Base-by-base conservation (phyloP, 345 rosid species). In the Mallotus nudiflorus region DNA sequence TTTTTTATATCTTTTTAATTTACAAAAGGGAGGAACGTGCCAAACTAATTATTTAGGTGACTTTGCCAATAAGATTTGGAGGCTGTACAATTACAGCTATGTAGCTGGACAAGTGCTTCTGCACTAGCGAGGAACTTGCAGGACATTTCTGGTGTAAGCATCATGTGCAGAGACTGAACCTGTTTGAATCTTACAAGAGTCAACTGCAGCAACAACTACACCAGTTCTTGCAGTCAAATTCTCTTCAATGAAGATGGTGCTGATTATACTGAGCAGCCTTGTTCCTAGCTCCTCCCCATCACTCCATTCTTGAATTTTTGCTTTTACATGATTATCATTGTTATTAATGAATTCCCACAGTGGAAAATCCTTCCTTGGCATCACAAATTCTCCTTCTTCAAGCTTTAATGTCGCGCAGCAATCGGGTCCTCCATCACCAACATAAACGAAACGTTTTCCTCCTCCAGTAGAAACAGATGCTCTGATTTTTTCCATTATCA, bases 291-390 rank as follows among this genome's bases (percentile, higher is more conserved):
- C 79, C 15, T 63, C 65, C 22, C 70, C 65, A 12, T 74, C 61
- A n/a, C n/a, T 71, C 74, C 79, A 77, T 20, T 69, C 63, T 35
- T 29, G 72, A 44, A 74, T 49, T 3, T 69, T 13, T 39, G 74
- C 76, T 73, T 77, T 73, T 20, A 71, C 20, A 44, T 51, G 49
- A 40, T 12, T 48, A 28, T 58, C 68, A 29, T 71, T 74, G 40
- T 10, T 31, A 64, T 24, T 42, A 15, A 80, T 66, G 5, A 65
- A 44, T 0, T 73, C 78, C 72, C 73, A 73, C 3, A 73, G 31
- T 7, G 78, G 81, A 29, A 50, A 76, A 39, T 73, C 75, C 49
- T 69, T 73, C 74, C 78, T 67, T 9, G 74, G 69, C 81, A 71
- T 67, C 28, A 68, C 49, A 16, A 61, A 18, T 14, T 77, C 78